Conservation (phyloP, 768 basidiomycete genomes). For the Coprinopsis marcescibilis region DNA sequence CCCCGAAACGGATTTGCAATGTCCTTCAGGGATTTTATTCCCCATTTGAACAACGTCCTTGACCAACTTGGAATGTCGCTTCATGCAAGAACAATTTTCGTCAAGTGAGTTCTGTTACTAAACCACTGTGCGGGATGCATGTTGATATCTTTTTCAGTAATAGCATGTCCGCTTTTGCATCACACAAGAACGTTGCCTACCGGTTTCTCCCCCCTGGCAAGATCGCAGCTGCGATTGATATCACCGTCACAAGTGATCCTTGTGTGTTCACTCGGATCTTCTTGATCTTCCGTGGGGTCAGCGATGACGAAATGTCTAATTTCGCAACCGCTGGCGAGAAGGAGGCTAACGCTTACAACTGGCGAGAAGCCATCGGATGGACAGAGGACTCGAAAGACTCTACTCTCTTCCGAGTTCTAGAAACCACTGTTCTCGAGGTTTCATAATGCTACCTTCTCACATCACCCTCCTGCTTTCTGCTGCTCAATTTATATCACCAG, state of each 20-base stretch:
- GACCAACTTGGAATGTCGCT: constrained; percentile 82
- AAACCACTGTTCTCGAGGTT: constrained; percentile 75
- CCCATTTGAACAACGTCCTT: constrained; percentile 75
- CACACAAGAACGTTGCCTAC: constrained; percentile 84
- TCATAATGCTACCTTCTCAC: constrained; percentile 23
- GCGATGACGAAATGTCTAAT: constrained; percentile 70
- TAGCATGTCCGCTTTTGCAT: constrained; percentile 67
- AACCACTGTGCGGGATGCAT: background rate
- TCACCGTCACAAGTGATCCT: constrained; percentile 74
- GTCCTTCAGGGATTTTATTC: constrained; percentile 74
- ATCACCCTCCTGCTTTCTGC: background rate
- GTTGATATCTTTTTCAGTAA: constrained; percentile 44
- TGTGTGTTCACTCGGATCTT: constrained; percentile 82
- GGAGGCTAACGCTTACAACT: constrained; percentile 76
- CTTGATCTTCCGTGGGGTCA: constrained; percentile 78
- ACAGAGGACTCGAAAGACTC: constrained; percentile 75
- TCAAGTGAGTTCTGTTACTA: constrained; percentile 49
- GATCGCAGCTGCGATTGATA: constrained; percentile 83
- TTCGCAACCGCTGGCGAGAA: constrained; percentile 82
- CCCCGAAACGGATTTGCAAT: constrained; percentile 84
- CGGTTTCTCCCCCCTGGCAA: constrained; percentile 77
- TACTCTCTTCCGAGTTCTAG: constrained; percentile 69
- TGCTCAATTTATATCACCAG: background rate
- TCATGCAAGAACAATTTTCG: constrained; percentile 75
- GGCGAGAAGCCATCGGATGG: constrained; percentile 78